A percentile compares a stretch with the other conserved stretches of the same genome.
Conservation (phyloP, 2,329 filamentous ascomycete genomes). For the Fusarium newnesense region DNA sequence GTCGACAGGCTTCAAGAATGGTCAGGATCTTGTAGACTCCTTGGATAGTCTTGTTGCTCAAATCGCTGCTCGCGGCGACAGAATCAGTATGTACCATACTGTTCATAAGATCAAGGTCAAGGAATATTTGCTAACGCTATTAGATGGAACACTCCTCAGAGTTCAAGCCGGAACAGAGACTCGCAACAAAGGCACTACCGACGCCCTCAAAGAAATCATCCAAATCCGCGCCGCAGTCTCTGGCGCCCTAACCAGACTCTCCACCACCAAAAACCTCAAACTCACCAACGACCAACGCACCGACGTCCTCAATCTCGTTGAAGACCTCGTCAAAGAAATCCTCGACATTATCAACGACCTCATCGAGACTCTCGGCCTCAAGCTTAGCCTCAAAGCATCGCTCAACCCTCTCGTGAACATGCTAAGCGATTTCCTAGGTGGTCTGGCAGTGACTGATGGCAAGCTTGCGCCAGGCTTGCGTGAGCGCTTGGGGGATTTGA, state of each 20-base stretch:
- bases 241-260: neutral
- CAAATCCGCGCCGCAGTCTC: neutral
- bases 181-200: neutral
- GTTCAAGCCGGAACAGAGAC: neutral
- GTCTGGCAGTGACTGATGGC: neutral
- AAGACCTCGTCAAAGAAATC: neutral
- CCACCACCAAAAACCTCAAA: slow-evolving; percentile 2
- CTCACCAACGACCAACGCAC: neutral
- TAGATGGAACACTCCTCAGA: slow-evolving; percentile 2
- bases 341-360: neutral
- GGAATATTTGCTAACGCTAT: neutral
- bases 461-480: neutral
- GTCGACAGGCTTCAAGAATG: neutral
- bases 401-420: slow-evolving; percentile 10
- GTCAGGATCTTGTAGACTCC: neutral
- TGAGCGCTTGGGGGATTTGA: neutral
- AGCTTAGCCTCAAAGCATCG: neutral
- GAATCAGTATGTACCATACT: neutral
- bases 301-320: neutral
- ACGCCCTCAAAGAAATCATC: neutral
- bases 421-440: neutral
- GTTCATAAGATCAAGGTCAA: too few species aligned
- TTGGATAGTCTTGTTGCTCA: slow-evolving; percentile 7
- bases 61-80: neutral
- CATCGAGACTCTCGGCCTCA: neutral